Evolutionary conservation across 2,329 filamentous ascomycete species (phyloP).

Genomic region (Alternaria sp.): DNA sequence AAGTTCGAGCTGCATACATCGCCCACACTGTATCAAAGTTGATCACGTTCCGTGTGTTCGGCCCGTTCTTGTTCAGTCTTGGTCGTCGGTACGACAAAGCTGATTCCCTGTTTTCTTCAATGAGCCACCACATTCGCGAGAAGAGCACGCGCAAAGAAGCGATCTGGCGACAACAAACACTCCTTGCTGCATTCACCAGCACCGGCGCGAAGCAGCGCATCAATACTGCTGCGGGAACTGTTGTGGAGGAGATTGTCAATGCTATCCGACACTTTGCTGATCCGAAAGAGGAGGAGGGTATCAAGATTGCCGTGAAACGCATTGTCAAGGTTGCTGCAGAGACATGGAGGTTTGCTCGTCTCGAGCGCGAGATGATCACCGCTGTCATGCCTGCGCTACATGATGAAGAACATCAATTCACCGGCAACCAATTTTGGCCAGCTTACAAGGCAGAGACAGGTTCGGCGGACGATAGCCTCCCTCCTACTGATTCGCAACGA

Average conservation of each 20-base stretch:
- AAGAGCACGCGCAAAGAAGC: constrained; percentile 66
- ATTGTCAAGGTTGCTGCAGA: constrained; percentile 67
- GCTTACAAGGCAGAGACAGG: constrained; percentile 45
- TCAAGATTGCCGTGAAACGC: constrained; percentile 61
- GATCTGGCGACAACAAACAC: constrained; percentile 66
- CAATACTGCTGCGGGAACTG: constrained; percentile 63
- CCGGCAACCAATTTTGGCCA: constrained; percentile 47
- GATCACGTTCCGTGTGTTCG: constrained; percentile 65
- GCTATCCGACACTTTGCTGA: constrained; percentile 64
- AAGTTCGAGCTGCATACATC: constrained; percentile 63
- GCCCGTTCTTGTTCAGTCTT: constrained; percentile 66
- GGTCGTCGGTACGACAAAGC: constrained; percentile 64
- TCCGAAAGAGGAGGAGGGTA: constrained; percentile 59
- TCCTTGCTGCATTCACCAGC: constrained; percentile 66
- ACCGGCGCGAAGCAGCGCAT: constrained; percentile 66
- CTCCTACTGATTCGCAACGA: constrained; percentile 43
- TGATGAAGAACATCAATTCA: constrained; percentile 46
- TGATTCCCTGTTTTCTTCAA: constrained; percentile 64
- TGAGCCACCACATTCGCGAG: constrained; percentile 65
- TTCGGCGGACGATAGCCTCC: constrained; percentile 36
- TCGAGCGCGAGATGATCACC: constrained; percentile 65
- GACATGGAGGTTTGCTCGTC: constrained; percentile 66
- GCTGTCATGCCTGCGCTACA: constrained; percentile 58
- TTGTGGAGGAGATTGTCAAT: constrained; percentile 66
- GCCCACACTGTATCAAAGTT: constrained; percentile 65